Percentiles rank a stretch among this genome's conserved stretches.
These are phyloP conservation scores for Tolypocladium tropicale DNA, from an alignment of 2,329 filamentous ascomycete species.

Conservation along the genomic window DNA sequence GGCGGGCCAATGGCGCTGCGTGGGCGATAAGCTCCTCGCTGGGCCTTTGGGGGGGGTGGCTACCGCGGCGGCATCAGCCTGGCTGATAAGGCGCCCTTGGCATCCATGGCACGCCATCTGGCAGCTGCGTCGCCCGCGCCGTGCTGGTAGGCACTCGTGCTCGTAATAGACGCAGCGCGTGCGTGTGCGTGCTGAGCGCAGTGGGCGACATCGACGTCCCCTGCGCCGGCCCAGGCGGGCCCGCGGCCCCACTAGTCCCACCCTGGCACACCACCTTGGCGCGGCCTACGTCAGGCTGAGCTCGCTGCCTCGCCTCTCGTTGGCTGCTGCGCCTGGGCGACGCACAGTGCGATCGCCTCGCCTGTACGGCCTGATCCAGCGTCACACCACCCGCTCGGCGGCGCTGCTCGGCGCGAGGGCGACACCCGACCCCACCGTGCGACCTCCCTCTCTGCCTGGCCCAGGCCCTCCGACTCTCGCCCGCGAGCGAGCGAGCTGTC, in stretches of 20 bases:
- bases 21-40: conserved; percentile 2
- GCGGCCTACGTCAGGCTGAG: background rate
- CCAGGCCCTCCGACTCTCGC: background rate
- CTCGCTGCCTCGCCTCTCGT: background rate
- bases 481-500: too few species aligned
- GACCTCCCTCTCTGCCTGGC: background rate
- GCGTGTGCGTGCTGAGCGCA: too few species aligned
- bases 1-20: background rate
- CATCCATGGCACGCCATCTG: background rate
- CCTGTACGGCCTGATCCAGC: background rate
- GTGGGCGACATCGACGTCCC: background rate
- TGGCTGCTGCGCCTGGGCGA: background rate
- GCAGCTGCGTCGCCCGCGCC: background rate
- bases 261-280: background rate
- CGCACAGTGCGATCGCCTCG: background rate
- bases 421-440: background rate
- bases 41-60: too few species aligned
- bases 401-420: background rate
- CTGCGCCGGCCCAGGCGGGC: conserved; percentile 3
- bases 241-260: conserved; percentile 1
- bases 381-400: background rate
- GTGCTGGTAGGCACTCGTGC: background rate
- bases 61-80: background rate
- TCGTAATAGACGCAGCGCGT: too few species aligned
- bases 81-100: background rate